Base-by-base conservation (phyloP, 2,329 filamentous ascomycete genomes). In the Pseudopithomyces maydicus region DNA sequence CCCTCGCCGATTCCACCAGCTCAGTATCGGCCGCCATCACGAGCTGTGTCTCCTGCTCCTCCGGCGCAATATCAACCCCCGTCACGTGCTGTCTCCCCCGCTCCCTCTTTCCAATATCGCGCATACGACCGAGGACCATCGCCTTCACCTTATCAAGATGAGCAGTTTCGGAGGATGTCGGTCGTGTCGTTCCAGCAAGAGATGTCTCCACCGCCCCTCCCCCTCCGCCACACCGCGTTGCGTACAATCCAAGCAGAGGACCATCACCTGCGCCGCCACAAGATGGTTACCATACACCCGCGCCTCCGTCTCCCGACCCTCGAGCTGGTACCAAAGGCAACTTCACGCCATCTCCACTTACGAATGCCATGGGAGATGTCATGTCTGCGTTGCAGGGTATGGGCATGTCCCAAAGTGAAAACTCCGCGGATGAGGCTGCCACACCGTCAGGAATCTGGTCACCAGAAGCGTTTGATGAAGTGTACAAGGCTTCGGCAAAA, bases 351-450 rank as follows among this genome's bases (percentile, higher is more conserved):
- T 98, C 95, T 2, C 95, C 95, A 0, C 80, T 99, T 2, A 85
- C 95, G 57, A 92, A 93, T 74, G 95, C 95, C 1, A 99, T 99
- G 92, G 94, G 98, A 71, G 94, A 96, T 75, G 93, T 99, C 3
- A 97, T 98, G 87, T 92, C 95, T 63, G 96, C 95, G 54, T 78
- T 99, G 42, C 89, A 96, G 71, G 92, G 93, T 58, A 91, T 99
- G 81, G 89, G 89, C 17, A 81, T 88, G 65, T 80, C 85, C 14
- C 59, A 59, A 41, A 82, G 83, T 54, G 78, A 83, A 20, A 76
- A 78, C 29, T 80, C 81, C 60, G 68, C 81, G 14, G 82, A 85
- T 33, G 82, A 84, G 26, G 83, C 86, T 0, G 82, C 86, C 41
- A 79, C 83, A 0, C 80, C 85, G 0, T 76, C 87, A 8, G 86